phyloP scores from a whole-genome alignment of 2,329 filamentous ascomycete species.

The Elsinoe necatrix region DNA sequence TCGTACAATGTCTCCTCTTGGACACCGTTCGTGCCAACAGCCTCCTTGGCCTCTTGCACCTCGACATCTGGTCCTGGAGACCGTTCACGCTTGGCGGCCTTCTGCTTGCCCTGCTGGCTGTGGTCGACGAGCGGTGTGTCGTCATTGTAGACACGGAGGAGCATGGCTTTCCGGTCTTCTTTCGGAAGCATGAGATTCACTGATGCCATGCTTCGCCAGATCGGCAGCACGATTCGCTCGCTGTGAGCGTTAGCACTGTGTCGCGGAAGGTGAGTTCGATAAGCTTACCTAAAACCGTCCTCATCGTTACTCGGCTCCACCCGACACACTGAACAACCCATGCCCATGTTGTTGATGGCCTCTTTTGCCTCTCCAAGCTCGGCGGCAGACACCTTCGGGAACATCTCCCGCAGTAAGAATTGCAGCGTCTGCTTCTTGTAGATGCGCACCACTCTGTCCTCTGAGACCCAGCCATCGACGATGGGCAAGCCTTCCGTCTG shows the following conservation, averaged over 20 bases:
- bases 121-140: slow-evolving; percentile 73
- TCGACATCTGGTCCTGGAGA: neutral
- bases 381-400: slow-evolving; percentile 72
- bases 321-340: slow-evolving; percentile 87
- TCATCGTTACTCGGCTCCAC: slow-evolving; percentile 53
- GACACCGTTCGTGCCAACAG: neutral
- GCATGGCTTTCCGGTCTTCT: slow-evolving; percentile 85
- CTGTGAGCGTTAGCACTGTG: slow-evolving; percentile 26
- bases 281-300: slow-evolving; percentile 45
- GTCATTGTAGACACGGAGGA: slow-evolving; percentile 85
- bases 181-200: slow-evolving; percentile 98
- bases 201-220: slow-evolving; percentile 88
- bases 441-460: slow-evolving; percentile 64
- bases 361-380: slow-evolving; percentile 81
- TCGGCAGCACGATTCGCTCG: slow-evolving; percentile 78
- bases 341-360: slow-evolving; percentile 65
- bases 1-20: slow-evolving; percentile 23
- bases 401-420: slow-evolving; percentile 88
- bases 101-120: slow-evolving; percentile 21
- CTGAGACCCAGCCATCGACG: slow-evolving; percentile 80
- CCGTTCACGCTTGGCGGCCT: neutral
- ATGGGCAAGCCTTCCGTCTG: slow-evolving; percentile 91
- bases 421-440: slow-evolving; percentile 71
- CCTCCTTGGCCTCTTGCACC: neutral
- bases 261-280: neutral